Evolutionary conservation across 345 rosid species (phyloP).

Genomic region (Sonneratia caseolaris): DNA sequence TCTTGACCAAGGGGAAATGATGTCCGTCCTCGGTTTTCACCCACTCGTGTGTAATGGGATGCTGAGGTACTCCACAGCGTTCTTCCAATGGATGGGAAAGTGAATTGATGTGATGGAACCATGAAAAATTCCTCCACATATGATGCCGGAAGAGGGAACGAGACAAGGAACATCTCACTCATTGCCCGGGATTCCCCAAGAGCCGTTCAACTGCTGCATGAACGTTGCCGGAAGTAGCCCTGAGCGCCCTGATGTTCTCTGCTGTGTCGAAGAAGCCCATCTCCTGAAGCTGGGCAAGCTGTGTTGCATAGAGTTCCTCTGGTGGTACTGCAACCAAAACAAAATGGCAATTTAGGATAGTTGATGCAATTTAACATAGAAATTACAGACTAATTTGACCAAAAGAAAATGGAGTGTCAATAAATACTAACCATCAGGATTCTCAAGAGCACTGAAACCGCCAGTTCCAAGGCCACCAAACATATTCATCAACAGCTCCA

Average conservation of each 20-base stretch:
- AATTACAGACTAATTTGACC: not conserved
- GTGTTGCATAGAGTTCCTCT: conserved; percentile 79
- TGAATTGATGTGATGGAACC: conserved; percentile 1
- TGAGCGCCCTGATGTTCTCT: conserved; percentile 77
- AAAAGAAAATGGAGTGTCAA: not conserved
- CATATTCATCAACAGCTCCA: conserved; percentile 84
- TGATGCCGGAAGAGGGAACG: not conserved
- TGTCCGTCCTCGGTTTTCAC: not conserved
- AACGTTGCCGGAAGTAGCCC: conserved; percentile 74
- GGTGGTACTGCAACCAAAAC: conserved; percentile 48
- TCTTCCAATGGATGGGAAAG: conserved; percentile 5
- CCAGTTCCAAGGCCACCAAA: conserved; percentile 83
- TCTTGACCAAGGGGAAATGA: not conserved
- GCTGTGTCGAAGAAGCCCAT: conserved; percentile 84
- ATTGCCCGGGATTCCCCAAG: conserved; percentile 57
- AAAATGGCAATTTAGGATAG: not conserved
- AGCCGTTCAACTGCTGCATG: conserved; percentile 91
- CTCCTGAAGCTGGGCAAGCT: conserved; percentile 75
- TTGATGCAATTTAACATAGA: too few relatives aligned
- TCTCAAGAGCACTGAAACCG: conserved; percentile 44
- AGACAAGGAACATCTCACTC: not conserved
- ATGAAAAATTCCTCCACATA: conserved; percentile 2
- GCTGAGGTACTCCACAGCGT: not conserved
- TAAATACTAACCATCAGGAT: conserved; percentile 43
- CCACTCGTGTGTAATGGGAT: not conserved